Evolutionary conservation across 805 yeast genomes (phyloP).

Genomic region (Suhomyces pyralidae): DNA sequence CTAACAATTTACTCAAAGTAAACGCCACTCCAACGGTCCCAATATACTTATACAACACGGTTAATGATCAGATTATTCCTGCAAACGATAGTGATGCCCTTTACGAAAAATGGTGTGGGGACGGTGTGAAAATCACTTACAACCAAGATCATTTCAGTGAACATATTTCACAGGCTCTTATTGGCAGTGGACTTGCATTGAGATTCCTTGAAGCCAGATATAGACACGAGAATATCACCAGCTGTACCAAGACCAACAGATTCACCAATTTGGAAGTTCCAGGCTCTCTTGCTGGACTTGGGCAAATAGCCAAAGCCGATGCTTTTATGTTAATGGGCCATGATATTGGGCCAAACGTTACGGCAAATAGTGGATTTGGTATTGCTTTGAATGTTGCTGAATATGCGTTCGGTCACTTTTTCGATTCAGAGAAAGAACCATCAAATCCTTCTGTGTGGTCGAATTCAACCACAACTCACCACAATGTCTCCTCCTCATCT

Average conservation of each 20-base stretch:
- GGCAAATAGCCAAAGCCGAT: not conserved
- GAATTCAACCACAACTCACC: not conserved
- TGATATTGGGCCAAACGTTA: not conserved
- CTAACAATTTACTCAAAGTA: not conserved
- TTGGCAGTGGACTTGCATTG: slow-evolving; percentile 16
- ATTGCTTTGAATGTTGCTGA: not conserved
- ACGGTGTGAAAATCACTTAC: not conserved
- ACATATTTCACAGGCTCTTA: slow-evolving; percentile 20
- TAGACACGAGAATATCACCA: not conserved
- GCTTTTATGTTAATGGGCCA: not conserved
- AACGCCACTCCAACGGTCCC: slow-evolving; percentile 11
- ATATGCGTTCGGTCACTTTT: not conserved
- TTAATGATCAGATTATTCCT: slow-evolving; percentile 12
- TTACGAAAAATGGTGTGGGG: slow-evolving; percentile 25
- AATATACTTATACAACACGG: slow-evolving; percentile 10
- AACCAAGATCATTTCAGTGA: slow-evolving; percentile 18
- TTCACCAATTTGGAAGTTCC: not conserved
- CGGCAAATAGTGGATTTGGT: not conserved
- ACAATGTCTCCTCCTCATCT: not conserved
- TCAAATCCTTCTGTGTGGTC: not conserved
- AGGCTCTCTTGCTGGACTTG: not conserved
- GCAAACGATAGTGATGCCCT: slow-evolving; percentile 9
- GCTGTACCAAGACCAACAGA: not conserved
- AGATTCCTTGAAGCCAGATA: slow-evolving; percentile 17
- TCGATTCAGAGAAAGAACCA: not conserved